Evolutionary conservation across 2,329 filamentous ascomycete genomes (phyloP).

Genomic region (Fusarium sp.): DNA sequence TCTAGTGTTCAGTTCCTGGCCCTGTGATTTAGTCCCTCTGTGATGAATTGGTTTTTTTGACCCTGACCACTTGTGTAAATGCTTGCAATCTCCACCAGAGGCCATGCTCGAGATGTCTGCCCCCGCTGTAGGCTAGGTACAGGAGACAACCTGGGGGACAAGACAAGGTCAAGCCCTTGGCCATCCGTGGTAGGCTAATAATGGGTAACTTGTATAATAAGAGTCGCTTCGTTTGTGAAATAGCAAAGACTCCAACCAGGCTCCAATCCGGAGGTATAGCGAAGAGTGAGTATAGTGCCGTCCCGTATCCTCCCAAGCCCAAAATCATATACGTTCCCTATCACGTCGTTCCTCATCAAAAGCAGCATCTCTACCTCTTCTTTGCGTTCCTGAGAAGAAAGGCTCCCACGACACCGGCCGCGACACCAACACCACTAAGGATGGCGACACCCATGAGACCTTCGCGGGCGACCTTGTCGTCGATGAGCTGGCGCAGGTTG

Average conservation of each 20-base stretch:
- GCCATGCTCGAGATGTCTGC: background rate
- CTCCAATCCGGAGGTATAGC: conserved; percentile 22
- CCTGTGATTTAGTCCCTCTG: background rate
- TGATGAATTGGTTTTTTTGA: background rate
- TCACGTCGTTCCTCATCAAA: background rate
- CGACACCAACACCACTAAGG: conserved; percentile 89
- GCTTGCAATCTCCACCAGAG: background rate
- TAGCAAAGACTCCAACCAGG: conserved; percentile 36
- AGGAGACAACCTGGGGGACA: background rate
- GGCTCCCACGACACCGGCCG: conserved; percentile 90
- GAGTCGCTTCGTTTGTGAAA: conserved; percentile 39
- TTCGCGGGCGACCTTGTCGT: conserved; percentile 96
- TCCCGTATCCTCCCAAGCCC: conserved; percentile 23
- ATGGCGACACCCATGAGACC: conserved; percentile 95
- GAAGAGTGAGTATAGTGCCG: conserved; percentile 28
- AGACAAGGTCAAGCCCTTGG: background rate
- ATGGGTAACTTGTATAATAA: conserved; percentile 22
- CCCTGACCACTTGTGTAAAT: background rate
- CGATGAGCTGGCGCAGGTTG: conserved; percentile 86
- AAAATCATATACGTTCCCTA: conserved; percentile 19
- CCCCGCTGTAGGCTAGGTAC: background rate
- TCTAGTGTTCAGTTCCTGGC: conserved; percentile 19
- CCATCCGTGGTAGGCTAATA: background rate
- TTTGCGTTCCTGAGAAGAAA: conserved; percentile 77
- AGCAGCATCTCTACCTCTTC: conserved; percentile 55